Base-by-base conservation (phyloP, 1,284 basidiomycete genomes). In the Puccinia triticina region DNA sequence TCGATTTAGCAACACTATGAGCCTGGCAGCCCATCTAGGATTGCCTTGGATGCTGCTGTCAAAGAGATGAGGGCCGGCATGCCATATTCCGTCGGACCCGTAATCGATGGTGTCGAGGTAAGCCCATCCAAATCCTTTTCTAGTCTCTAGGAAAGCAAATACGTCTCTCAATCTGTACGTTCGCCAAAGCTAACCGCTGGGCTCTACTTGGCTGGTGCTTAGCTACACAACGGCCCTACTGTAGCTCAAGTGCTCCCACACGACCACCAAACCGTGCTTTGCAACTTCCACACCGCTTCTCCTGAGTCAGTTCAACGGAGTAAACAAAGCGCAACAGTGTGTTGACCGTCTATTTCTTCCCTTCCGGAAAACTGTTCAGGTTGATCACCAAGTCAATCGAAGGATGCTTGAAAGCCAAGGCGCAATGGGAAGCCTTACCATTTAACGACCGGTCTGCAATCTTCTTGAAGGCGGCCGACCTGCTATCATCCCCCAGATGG, bases 361-460 rank as follows among this genome's bases (percentile, higher is more conserved):
- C 73, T 26, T 57, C 4, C n/a, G 11, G n/a, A 43, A 43, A 14
- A 14, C 2, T 14, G 18, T 50, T 84, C 59, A 83, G 84, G 23
- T 83, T 92, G 12, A 91, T 98, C 74, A 87, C 90, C 3, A 89
- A 89, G 83, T 96, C 96, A 40, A 97, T 99, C 86, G 91, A 93
- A 48, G 94, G 93, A 77, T 93, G 96, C 8, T 90, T 99, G 67
- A 91, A 91, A 59, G 95, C 94, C 64, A 96, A 96, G 88, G 88
- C 89, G 34, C 91, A 90, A 66, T 99, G 96, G 96, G 96, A 98
- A 89, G 89, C 91, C 83, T 89, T 98, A 89, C 95, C 96, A 1
- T 99, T 95, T 95, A 92, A 91, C 86, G 97, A 99, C 88, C 91
- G 95, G 73, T 96, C 97, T 8, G 94, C 96, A 81, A 97, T 99